A percentile compares a stretch with the other conserved stretches of the same genome.
Conservation (phyloP, 305 asterid genomes). For the Fraxinus velutina region DNA sequence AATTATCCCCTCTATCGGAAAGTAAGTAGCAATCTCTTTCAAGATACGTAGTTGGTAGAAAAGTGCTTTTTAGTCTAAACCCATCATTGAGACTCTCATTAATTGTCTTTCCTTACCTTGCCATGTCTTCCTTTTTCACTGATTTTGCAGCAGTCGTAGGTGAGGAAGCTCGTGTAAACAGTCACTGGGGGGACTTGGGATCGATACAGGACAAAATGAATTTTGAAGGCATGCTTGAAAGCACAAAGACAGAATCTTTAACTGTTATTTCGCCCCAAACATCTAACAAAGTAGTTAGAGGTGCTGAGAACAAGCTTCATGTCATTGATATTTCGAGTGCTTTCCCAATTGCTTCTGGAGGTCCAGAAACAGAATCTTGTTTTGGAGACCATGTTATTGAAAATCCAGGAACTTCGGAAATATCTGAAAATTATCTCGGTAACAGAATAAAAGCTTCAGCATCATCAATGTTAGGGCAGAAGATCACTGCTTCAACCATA, state of each 20-base stretch:
- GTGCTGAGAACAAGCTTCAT: neutral
- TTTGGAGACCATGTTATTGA: conserved; percentile 6
- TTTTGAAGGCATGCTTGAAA: neutral
- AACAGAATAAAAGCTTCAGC: neutral
- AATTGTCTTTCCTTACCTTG: neutral
- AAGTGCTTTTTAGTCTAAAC: neutral
- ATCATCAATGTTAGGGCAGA: neutral
- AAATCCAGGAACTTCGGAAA: neutral
- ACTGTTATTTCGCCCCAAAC: conserved; percentile 12
- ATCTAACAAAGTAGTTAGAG: neutral
- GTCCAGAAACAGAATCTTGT: neutral
- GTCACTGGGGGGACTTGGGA: neutral
- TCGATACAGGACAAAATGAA: conserved; percentile 13
- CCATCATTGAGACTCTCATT: neutral
- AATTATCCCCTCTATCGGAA: neutral
- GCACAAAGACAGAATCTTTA: conserved; percentile 15
- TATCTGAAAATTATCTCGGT: neutral
- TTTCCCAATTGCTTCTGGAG: neutral
- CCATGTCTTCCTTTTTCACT: neutral
- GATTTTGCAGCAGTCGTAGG: conserved; percentile 10
- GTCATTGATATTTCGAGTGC: neutral
- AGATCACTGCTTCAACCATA: neutral
- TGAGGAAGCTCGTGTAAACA: neutral
- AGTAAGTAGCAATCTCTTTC: neutral
- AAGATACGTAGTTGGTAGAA: neutral